Conservation (phyloP, 495 filamentous ascomycete species). For the Xeromyces bisporus region DNA sequence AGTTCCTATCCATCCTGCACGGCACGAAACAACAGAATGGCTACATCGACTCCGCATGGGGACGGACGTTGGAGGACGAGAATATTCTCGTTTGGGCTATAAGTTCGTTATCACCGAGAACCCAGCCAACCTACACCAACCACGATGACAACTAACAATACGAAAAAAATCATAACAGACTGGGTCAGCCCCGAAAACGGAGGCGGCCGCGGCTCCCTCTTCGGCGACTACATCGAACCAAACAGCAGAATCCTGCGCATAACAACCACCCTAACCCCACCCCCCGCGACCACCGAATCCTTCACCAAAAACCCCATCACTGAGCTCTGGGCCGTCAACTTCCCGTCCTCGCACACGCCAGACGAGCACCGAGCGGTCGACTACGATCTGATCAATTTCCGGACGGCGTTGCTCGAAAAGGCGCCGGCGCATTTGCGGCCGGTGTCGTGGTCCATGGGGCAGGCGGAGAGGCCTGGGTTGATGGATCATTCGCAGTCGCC, state of each 20-base stretch:
- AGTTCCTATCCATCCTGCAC: conserved; percentile 14
- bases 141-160: no score
- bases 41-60: conserved; percentile 24
- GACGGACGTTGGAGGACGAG: conserved; percentile 21
- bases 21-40: conserved; percentile 19
- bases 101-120: conserved; percentile 17
- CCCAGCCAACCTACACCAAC: no score
- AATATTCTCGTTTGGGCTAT: conserved; percentile 23
- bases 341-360: conserved; percentile 13
- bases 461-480: conserved; percentile 25
- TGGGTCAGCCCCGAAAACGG: conserved; percentile 20
- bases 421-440: conserved; percentile 16
- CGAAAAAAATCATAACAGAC: no score
- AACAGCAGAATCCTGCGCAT: conserved; percentile 9
- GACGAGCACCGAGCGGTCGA: conserved; percentile 10
- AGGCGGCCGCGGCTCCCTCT: conserved; percentile 5
- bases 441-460: conserved; percentile 27
- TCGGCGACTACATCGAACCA: conserved; percentile 14
- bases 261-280: conserved; percentile 19
- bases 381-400: conserved; percentile 16
- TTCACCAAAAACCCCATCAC: conserved; percentile 24
- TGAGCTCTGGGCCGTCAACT: conserved; percentile 19
- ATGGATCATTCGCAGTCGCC: conserved; percentile 17
- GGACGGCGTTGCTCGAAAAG: conserved; percentile 15
- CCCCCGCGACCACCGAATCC: conserved; percentile 13